Percentiles rank a stretch among this genome's conserved stretches.
Conservation (phyloP, 2,329 filamentous ascomycete species). For the Fusarium sp. region DNA sequence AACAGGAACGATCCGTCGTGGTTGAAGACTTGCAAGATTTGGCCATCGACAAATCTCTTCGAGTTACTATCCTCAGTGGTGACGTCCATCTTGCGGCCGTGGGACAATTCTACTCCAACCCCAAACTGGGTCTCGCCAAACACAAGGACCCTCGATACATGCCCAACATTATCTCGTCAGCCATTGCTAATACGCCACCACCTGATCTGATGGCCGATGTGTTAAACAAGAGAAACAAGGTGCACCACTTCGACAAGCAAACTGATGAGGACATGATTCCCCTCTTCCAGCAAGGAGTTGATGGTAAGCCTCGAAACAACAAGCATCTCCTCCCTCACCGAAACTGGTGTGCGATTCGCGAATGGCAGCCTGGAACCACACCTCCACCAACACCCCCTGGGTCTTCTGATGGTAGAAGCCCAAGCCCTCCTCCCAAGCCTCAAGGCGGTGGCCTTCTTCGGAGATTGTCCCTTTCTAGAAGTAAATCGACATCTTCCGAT, state of each 20-base stretch:
- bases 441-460: conserved; percentile 55
- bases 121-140: conserved; percentile 81
- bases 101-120: conserved; percentile 94
- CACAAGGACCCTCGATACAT: conserved; percentile 96
- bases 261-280: conserved; percentile 98
- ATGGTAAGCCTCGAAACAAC: conserved; percentile 91
- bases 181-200: conserved; percentile 92
- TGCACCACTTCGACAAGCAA: conserved; percentile 76
- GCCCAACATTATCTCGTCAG: conserved; percentile 93
- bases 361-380: conserved; percentile 82
- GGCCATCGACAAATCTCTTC: conserved; percentile 90
- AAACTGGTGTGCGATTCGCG: conserved; percentile 94
- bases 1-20: conserved; percentile 85
- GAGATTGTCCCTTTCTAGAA: conserved; percentile 56
- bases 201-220: conserved; percentile 90
- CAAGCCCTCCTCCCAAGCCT: conserved; percentile 52
- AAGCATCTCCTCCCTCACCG: conserved; percentile 87
- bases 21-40: conserved; percentile 93
- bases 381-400: conserved; percentile 74
- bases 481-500: conserved; percentile 50
- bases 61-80: conserved; percentile 91
- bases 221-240: conserved; percentile 91
- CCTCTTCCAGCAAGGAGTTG: conserved; percentile 88
- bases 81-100: conserved; percentile 94
- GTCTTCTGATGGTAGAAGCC: conserved; percentile 59